Conservation (phyloP, 257 asterid genomes). For the Primulina huaijiensis region DNA sequence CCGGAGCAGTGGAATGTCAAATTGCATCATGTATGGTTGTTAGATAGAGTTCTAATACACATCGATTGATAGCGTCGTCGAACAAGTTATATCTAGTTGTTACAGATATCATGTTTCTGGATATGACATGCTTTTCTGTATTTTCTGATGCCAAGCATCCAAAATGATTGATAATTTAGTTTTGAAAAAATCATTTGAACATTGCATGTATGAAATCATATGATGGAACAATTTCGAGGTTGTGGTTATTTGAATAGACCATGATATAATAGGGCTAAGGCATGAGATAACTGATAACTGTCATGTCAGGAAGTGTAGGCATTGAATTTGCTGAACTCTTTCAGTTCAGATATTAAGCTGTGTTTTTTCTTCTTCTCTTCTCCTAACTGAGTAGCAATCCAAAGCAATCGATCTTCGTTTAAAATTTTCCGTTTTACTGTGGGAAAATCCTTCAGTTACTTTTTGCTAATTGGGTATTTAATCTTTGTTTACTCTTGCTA, state of each 20-base stretch:
- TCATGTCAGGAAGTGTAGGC: slow-evolving; percentile 1
- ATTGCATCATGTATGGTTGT: slow-evolving; percentile 45
- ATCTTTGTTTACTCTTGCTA: slow-evolving; percentile 1
- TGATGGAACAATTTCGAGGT: not conserved
- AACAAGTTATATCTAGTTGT: not conserved
- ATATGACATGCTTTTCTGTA: not conserved
- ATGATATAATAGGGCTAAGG: not conserved
- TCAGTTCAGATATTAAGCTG: not conserved
- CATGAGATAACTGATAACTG: not conserved
- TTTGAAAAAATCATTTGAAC: not conserved
- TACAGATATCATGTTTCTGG: not conserved
- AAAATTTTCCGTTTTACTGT: not conserved
- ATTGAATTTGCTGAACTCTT: not conserved
- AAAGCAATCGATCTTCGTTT: not conserved
- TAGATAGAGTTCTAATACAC: slow-evolving; percentile 38
- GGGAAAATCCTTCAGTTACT: not conserved
- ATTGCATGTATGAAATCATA: not conserved
- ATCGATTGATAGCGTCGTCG: slow-evolving; percentile 27
- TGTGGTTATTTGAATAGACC: not conserved
- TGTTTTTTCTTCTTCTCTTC: not conserved
- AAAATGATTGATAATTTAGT: not conserved
- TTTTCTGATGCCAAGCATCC: slow-evolving; percentile 15
- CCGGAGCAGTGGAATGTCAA: slow-evolving; percentile 47
- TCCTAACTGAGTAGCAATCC: not conserved
- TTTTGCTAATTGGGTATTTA: slow-evolving; percentile 11